Evolutionary conservation across 352 stramenopile genomes (phyloP), one percentile per base, ranked within the genome.

Genomic region (Phytophthora kernoviae): DNA sequence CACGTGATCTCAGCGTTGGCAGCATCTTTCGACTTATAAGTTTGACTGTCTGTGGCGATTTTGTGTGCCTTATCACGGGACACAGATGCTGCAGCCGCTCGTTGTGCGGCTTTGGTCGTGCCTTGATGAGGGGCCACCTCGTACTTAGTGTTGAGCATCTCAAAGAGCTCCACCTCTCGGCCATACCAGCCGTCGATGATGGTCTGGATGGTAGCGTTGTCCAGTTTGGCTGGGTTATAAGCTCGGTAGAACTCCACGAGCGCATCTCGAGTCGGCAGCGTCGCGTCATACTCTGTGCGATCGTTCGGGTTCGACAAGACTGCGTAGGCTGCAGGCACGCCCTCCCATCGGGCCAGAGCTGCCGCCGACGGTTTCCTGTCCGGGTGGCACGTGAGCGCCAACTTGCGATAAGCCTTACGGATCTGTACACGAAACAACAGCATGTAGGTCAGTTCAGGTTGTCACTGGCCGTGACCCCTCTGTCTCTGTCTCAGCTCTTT

Each of bases 301-400:
- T 88, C 84, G 66, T 94, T 92, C 15, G 85, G 85, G 53, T 85
- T 88, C 15, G 83, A 93, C 40, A 94, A 49, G 36, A 94, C 67
- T 1, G 81, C 77, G 60, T 94, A 94, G 3, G 85, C 85, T 6
- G 77, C 69, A 18, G 61, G 85, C 30, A 94, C 83, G 34, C 85
- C 85, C 37, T 94, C 85, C 85, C 85, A 94, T 21, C 76, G 77
- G 41, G 75, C 77, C 41, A 90, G 70, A 9, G 79, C 81, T 39
- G 89, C 81, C 1, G 73, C 49, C 1, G 70, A 83, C 44, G 90
- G 85, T 73, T 99, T 99, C 60, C 96, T 94, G 62, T 98, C 91
- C 1, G 91, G 91, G 58, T 98, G 91, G 51, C 85, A 96, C 55
- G 83, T 81, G 34, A 96, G 75, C 39, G 85, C 89, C 37, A 96